Conservation (phyloP, 2,329 filamentous ascomycete genomes). For the Clarireedia monteithiana region DNA sequence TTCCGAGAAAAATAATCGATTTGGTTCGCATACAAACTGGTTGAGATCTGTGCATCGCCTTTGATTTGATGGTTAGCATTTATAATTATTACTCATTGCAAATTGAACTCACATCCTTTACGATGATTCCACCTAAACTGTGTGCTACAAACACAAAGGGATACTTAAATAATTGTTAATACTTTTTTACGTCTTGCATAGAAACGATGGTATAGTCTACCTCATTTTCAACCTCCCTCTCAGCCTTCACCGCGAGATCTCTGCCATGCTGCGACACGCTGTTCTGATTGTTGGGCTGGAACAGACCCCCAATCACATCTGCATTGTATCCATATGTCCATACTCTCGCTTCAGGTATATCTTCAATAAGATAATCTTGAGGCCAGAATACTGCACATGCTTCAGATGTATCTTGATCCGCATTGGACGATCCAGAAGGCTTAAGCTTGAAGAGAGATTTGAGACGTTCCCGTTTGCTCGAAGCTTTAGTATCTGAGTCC, state of each 20-base stretch:
- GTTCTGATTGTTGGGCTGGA: slow-evolving; percentile 32
- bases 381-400: slow-evolving; percentile 30
- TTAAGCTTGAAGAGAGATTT: neutral
- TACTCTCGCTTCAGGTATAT: slow-evolving; percentile 31
- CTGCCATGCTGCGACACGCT: slow-evolving; percentile 30
- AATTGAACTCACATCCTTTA: too few species aligned
- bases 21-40: too few species aligned
- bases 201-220: too few species aligned
- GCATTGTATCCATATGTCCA: slow-evolving; percentile 37
- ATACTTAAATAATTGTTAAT: too few species aligned
- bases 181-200: too few species aligned
- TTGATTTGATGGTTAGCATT: too few species aligned
- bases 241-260: slow-evolving; percentile 23
- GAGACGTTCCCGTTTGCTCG: neutral
- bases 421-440: neutral
- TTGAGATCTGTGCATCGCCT: too few species aligned
- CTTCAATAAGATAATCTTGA: slow-evolving; percentile 30
- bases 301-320: slow-evolving; percentile 30
- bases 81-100: too few species aligned
- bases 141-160: too few species aligned
- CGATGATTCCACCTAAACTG: too few species aligned
- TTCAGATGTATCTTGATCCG: neutral
- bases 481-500: neutral
- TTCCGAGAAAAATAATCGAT: too few species aligned
- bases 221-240: too few species aligned